Base-by-base conservation (phyloP, 495 filamentous ascomycete genomes). In the Trichoderma orchidacearum region DNA sequence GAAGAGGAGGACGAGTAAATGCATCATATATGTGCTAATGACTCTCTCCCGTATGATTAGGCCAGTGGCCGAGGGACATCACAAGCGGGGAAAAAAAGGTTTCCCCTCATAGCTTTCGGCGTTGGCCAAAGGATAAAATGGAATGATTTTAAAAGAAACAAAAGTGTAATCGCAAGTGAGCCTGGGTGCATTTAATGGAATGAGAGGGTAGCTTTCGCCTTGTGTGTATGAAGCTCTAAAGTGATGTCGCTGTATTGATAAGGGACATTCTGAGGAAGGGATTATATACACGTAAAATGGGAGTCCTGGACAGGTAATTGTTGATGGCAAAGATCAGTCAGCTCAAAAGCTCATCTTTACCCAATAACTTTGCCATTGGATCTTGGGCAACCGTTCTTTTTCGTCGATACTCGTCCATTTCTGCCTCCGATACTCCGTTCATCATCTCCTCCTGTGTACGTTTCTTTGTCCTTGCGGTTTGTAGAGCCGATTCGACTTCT, bases 1-100 rank as follows among this genome's bases (percentile, higher is more conserved):
- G 90, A 82, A 60, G 92, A 93, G 70, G 92, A 95, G 65, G 93
- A 97, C 68, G 90, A 96, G 79, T 77, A 77, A 65, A 72, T 68
- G 48, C 53, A 38, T 25, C 31, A 55, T 28, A 53, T 13, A 31
- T 30, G 51, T 53, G 51, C 15, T 32, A 30, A 53, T 53, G 51
- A 32, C 30, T 62, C 61, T 61, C 57, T 38, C 54, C 60, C 60
- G 27, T 58, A 59, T 55, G 54, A 63, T 56, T 58, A 60, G 21
- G 17, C 15, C 18, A 28, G 11, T 53, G 30, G 29, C 32, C 3
- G 32, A 55, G 31, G 53, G 53, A 55, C 27, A 48, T 48, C 41
- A 48, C 41, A 25, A 27, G 41, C 41, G 27, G 31, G 51, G 12
- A 53, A 55, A 6, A 35, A 35, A 25, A n/a, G 53, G 53, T 32